A percentile compares a stretch with the other conserved stretches of the same genome.
phyloP scores from a whole-genome alignment of 768 basidiomycete genomes.

The Leccinum longicurvipes region DNA sequence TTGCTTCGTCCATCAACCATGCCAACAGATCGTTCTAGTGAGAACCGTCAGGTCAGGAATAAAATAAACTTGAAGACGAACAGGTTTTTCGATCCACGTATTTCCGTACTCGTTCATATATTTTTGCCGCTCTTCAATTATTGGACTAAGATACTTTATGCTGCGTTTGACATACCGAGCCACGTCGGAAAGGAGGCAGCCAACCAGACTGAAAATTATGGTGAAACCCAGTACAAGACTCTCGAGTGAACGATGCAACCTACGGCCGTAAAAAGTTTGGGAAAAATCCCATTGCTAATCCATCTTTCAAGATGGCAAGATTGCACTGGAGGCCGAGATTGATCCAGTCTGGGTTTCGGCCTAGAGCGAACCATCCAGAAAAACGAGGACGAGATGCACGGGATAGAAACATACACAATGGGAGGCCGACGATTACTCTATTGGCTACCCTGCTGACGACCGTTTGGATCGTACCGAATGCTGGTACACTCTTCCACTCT shows the following conservation, averaged over 20 bases:
- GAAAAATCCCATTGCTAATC: neutral
- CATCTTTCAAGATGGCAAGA: neutral
- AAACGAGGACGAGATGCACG: neutral
- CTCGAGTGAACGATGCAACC: neutral
- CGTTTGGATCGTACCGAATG: slow-evolving; percentile 22
- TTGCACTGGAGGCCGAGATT: neutral
- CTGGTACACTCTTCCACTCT: slow-evolving; percentile 41
- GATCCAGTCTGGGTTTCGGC: neutral
- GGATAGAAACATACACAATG: neutral
- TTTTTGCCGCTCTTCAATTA: neutral
- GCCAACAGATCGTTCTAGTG: neutral
- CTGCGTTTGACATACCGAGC: neutral
- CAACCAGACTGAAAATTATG: neutral
- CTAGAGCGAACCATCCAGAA: neutral
- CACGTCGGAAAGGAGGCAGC: neutral
- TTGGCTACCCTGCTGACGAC: slow-evolving; percentile 36
- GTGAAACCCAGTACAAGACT: neutral
- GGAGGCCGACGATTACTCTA: neutral
- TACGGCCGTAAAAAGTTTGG: neutral
- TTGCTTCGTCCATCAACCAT: neutral
- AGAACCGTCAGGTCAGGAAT: neutral
- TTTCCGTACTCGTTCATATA: neutral
- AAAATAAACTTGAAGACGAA: neutral
- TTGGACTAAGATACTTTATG: neutral
- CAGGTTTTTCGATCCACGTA: neutral